phyloP scores from a whole-genome alignment of 257 asterid genomes.

The Solanum sparsipilum region DNA sequence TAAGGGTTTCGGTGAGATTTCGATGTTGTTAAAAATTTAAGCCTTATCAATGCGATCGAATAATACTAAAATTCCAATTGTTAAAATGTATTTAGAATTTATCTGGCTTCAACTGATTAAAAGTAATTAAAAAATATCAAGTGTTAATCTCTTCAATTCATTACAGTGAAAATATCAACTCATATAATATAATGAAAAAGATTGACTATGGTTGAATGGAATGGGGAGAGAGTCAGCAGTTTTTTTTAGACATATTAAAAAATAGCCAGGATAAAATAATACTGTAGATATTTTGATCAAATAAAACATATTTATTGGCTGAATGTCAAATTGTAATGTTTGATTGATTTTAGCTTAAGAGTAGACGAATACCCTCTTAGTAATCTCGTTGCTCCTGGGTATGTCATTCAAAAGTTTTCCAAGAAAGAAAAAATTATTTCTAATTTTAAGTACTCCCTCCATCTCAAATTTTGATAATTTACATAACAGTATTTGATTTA shows the following conservation, averaged over 20 bases:
- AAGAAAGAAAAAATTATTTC: background rate
- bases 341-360: background rate
- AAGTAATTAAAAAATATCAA: background rate
- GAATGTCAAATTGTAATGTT: background rate
- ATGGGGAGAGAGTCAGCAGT: background rate
- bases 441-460: background rate
- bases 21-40: no score
- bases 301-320: background rate
- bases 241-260: background rate
- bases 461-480: background rate
- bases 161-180: background rate
- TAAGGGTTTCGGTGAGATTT: background rate
- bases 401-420: background rate
- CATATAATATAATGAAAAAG: background rate
- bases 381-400: background rate
- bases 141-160: background rate
- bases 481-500: no score
- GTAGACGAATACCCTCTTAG: background rate
- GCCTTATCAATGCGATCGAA: background rate
- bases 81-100: background rate
- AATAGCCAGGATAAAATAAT: background rate
- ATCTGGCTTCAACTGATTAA: background rate
- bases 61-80: background rate
- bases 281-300: background rate
- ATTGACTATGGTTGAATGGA: background rate